Base-by-base conservation (phyloP, 495 filamentous ascomycete species). In the Aspergillus ostianus region DNA sequence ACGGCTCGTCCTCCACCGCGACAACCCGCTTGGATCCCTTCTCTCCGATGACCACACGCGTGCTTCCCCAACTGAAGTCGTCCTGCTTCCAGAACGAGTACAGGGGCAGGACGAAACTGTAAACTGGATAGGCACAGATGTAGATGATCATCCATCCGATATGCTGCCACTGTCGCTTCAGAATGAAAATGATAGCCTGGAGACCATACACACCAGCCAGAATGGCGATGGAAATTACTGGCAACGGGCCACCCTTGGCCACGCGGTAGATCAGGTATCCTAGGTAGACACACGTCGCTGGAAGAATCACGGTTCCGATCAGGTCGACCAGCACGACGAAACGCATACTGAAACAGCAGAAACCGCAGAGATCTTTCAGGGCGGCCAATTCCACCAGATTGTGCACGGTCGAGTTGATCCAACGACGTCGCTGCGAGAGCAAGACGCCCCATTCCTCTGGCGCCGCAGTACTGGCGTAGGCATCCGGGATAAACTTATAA, bases 21-120 rank as follows among this genome's bases (percentile, higher is more conserved):
- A 98, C 82, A 20, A 97, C 77, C 63, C 94, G 88, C 76, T 94
- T 96, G 63, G 85, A 85, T 54, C 93, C 93, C 67, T 92, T 90
- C 69, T 98, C 94, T 36, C 90, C 93, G 63, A 98, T 88, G 67
- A 98, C 94, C 61, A 98, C 86, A 81, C 95, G 92, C 0, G 94
- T 98, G 72, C 90, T 98, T 82, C 94, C 94, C 94, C 94, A 98
- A 7, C 87, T 84, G 80, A 98, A 98, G 76, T 98, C 91, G 76
- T 98, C 94, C 72, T 96, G 92, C 69, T 96, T 93, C 94, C 94
- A 98, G 86, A 98, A 98, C 0, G 94, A 95, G 78, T 97, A 98
- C 64, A 98, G 75, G 0, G 94, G 94, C 7, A 98, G 83, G 56
- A 97, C 69, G 67, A 98, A 92, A 17, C 87, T 93, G 77, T 92